Conservation (phyloP, 2,329 filamentous ascomycete genomes). For the Phialocephala sp. region DNA sequence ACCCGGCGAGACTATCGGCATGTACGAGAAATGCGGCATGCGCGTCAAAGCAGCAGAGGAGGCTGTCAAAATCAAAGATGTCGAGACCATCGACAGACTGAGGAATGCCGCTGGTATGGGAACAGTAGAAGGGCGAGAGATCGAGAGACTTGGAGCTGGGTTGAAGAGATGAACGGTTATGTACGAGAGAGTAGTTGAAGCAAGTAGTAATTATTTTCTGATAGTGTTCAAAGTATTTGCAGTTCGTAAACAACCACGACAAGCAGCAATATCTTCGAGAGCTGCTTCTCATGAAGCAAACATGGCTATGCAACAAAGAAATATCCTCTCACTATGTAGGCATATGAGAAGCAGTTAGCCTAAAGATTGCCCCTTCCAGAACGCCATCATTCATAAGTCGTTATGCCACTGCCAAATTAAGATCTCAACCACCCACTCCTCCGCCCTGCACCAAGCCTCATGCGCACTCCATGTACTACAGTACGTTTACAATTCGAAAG, state of each 20-base stretch:
- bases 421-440: neutral
- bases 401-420: conserved; percentile 7
- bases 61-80: conserved; percentile 81
- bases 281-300: neutral
- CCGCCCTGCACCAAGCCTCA: conserved; percentile 1
- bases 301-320: conserved; percentile 1
- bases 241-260: neutral
- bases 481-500: conserved; percentile 11
- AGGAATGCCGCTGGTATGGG: conserved; percentile 74
- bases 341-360: neutral
- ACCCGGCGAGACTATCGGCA: conserved; percentile 74
- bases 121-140: conserved; percentile 72
- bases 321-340: neutral
- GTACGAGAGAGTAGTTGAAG: neutral
- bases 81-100: conserved; percentile 74
- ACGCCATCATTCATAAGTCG: conserved; percentile 7
- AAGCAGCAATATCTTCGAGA: neutral
- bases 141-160: conserved; percentile 75
- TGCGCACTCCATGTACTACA: conserved; percentile 15
- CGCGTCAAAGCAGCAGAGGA: conserved; percentile 89
- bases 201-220: neutral
- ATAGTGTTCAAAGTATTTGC: neutral
- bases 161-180: conserved; percentile 52
- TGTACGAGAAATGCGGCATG: conserved; percentile 98
- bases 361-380: neutral